phyloP scores from a whole-genome alignment of 176 grass and related monocot genomes.

The Oryza nivara region DNA sequence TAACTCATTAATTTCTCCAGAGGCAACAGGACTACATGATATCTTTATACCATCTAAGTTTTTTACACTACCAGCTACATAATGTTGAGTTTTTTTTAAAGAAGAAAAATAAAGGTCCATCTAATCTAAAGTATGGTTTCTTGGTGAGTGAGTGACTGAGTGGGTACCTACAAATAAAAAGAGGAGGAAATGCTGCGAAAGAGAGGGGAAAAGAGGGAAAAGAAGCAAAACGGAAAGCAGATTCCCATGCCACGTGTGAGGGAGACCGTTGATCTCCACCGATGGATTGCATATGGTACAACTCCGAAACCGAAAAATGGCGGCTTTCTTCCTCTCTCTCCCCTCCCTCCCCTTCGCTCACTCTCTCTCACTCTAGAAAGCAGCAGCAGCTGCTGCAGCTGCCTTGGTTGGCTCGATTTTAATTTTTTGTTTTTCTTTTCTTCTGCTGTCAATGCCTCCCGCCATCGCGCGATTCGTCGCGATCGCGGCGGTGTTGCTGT shows the following conservation, averaged over 20 bases:
- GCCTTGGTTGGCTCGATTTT: background rate
- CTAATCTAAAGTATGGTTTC: background rate
- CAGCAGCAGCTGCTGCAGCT: background rate
- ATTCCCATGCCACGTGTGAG: constrained; percentile 65
- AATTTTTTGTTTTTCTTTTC: background rate
- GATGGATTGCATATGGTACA: constrained; percentile 2
- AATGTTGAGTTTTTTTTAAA: background rate
- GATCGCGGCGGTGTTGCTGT: constrained; percentile 23
- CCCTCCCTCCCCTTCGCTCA: background rate
- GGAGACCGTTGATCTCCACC: constrained; percentile 43
- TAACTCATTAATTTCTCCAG: background rate
- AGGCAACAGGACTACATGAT: background rate
- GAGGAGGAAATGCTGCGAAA: background rate
- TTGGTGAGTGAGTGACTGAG: background rate
- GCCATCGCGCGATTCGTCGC: constrained; percentile 30
- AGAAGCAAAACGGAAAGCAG: constrained; percentile 48
- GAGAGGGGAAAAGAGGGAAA: constrained; percentile 24
- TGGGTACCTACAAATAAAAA: constrained; percentile 16
- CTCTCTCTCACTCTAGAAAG: constrained; percentile 47
- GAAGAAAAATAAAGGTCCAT: background rate
- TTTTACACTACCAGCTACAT: background rate
- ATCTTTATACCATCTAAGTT: background rate
- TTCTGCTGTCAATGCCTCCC: constrained; percentile 41
- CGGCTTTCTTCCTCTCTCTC: constrained; percentile 42
- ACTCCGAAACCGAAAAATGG: constrained; percentile 42